Percentiles rank a stretch among this genome's conserved stretches.
phyloP scores from a whole-genome alignment of 2,329 filamentous ascomycete species.

The Ascochyta viciae-villosae region DNA sequence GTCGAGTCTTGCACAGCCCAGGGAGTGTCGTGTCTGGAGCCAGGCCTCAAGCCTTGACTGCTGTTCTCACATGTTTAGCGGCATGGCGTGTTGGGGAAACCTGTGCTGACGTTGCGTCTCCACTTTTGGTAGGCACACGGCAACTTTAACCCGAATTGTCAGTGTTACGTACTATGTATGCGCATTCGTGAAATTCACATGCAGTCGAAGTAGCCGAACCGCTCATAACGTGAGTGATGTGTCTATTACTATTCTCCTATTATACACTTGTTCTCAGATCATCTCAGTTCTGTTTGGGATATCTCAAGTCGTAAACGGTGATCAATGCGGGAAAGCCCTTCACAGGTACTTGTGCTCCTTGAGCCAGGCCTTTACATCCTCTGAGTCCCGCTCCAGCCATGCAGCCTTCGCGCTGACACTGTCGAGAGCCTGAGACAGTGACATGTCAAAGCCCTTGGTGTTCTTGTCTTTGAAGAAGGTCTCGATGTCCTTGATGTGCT shows the following conservation, averaged over 20 bases:
- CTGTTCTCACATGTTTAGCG: constrained; percentile 37
- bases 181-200: constrained; percentile 8
- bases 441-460: constrained; percentile 86
- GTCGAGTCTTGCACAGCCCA: constrained; percentile 25
- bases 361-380: constrained; percentile 78
- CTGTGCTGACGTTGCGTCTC: constrained; percentile 41
- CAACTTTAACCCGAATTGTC: constrained; percentile 19
- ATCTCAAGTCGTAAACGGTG: not conserved
- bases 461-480: constrained; percentile 82
- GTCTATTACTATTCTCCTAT: constrained; percentile 13
- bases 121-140: constrained; percentile 24
- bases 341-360: constrained; percentile 69
- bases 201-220: not conserved
- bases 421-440: constrained; percentile 88
- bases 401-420: constrained; percentile 82
- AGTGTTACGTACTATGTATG: not conserved
- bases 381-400: constrained; percentile 78
- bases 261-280: constrained; percentile 8
- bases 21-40: constrained; percentile 17
- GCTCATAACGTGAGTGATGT: constrained; percentile 2
- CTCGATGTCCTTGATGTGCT: constrained; percentile 78
- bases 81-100: constrained; percentile 28
- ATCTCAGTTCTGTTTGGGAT: not conserved
- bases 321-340: not conserved
- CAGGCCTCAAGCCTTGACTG: constrained; percentile 24